Evolutionary conservation across 169 alveolate species (phyloP).

Genomic region (Sarcocystis neurona): DNA sequence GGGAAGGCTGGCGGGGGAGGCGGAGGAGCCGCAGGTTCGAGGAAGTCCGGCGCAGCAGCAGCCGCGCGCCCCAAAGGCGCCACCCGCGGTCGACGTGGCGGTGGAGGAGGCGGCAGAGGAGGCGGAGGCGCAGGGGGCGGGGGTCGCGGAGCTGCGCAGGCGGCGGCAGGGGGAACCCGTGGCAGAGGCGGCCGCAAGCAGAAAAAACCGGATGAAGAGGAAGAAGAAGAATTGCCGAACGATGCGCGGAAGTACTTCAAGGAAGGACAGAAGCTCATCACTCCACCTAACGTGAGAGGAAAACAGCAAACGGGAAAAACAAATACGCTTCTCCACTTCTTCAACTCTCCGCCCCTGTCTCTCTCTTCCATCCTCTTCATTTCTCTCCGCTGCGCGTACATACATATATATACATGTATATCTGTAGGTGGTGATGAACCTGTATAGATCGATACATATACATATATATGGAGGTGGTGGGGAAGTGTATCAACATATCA

Average conservation of each 20-base stretch:
- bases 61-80: neutral
- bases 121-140: neutral
- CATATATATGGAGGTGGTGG: no score
- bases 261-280: conserved; percentile 85
- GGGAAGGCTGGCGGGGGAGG: neutral
- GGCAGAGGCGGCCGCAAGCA: no score
- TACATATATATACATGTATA: no score
- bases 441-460: no score
- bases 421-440: no score
- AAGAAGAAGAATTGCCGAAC: conserved; percentile 66
- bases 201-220: conserved; percentile 59
- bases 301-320: no score
- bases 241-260: conserved; percentile 79
- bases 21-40: neutral
- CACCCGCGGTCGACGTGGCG: conserved; percentile 6
- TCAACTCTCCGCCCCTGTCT: no score
- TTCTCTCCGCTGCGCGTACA: no score
- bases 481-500: no score
- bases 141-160: neutral
- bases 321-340: no score
- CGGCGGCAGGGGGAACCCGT: neutral
- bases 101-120: neutral
- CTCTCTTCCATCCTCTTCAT: no score
- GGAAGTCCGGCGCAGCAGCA: neutral
- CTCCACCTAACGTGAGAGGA: conserved; percentile 84